Evolutionary conservation across 1,284 basidiomycete genomes (phyloP), one percentile per base, ranked within the genome.

Genomic region (Irpex sp.): DNA sequence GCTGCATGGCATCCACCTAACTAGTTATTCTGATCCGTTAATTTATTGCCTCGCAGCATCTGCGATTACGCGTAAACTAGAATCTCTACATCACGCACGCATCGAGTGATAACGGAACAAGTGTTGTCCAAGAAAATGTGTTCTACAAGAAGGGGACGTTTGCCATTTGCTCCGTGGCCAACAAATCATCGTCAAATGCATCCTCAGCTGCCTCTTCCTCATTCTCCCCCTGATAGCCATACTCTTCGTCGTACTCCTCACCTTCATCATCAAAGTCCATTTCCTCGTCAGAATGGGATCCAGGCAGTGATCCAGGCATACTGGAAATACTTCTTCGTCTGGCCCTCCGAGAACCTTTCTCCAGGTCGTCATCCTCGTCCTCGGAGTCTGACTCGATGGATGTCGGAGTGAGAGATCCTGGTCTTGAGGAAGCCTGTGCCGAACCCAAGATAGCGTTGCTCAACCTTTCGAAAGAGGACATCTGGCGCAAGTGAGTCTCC

Each of bases 131-230:
- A 18, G 49, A 54, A 54, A n/a, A 54, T 54, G 49, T 54, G n/a
- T 54, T 70, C 69, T 79, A 93, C 78, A 92, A 82, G 81, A 94
- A 96, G 24, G 94, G 94, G 27, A 96, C 93, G 77, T 92, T 92
- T 83, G 90, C 89, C 95, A 96, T 96, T 85, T 96, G 94, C 18
- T 92, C 94, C 13, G 93, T 89, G 58, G 93, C 94, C 64, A 94
- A 83, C 71, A 96, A 83, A 79, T 96, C 94, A 76, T 96, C 94
- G 78, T 95, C 94, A 77, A 96, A 93, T 20, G 87, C 88, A 71
- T 90, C 88, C 74, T 92, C 90, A 24, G 85, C 88, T 49, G 86
- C 87, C 70, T 88, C 88, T 64, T 86, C 87, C 67, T 81, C 81
- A 67, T 82, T 79, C 71, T 83, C 81, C 24, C 76, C 79, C 45